phyloP scores from a whole-genome alignment of 306 rosid species.

The Lathyrus sativus region DNA sequence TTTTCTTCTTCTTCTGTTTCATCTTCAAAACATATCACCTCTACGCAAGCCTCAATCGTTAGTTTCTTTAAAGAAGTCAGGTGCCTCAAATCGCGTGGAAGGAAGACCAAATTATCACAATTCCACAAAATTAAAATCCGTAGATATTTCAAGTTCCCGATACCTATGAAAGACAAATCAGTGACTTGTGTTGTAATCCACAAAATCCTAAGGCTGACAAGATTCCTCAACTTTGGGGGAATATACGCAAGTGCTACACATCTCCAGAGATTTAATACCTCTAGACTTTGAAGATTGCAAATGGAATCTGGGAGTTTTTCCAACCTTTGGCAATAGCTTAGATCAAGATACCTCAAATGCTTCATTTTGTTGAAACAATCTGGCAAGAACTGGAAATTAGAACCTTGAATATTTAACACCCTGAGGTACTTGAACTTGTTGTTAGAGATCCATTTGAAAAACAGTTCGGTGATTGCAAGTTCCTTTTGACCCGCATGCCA shows the following conservation, averaged over 20 bases:
- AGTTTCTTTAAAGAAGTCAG: conserved; percentile 25
- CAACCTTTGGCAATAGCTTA: conserved; percentile 37
- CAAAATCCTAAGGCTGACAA: conserved; percentile 36
- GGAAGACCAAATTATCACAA: conserved; percentile 24
- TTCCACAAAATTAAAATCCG: conserved; percentile 34
- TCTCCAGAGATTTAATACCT: conserved; percentile 28
- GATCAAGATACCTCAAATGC: conserved; percentile 39
- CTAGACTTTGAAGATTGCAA: conserved; percentile 36
- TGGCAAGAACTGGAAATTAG: conserved; percentile 31
- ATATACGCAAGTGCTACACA: conserved; percentile 29
- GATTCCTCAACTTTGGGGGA: conserved; percentile 24
- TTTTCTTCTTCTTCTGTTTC: conserved; percentile 16
- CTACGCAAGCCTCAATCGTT: conserved; percentile 17
- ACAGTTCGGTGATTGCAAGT: conserved; percentile 22
- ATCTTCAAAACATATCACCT: conserved; percentile 22
- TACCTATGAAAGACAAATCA: conserved; percentile 24
- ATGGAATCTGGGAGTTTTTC: conserved; percentile 39
- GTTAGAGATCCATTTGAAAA: conserved; percentile 33
- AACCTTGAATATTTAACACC: conserved; percentile 37
- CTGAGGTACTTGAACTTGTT: conserved; percentile 38
- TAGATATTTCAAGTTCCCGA: conserved; percentile 25
- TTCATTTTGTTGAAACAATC: conserved; percentile 39
- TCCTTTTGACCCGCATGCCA: conserved; percentile 33
- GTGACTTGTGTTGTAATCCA: conserved; percentile 29
- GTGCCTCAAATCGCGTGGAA: conserved; percentile 35